Conservation (phyloP, 257 asterid genomes). For the Jasminum sambac region DNA sequence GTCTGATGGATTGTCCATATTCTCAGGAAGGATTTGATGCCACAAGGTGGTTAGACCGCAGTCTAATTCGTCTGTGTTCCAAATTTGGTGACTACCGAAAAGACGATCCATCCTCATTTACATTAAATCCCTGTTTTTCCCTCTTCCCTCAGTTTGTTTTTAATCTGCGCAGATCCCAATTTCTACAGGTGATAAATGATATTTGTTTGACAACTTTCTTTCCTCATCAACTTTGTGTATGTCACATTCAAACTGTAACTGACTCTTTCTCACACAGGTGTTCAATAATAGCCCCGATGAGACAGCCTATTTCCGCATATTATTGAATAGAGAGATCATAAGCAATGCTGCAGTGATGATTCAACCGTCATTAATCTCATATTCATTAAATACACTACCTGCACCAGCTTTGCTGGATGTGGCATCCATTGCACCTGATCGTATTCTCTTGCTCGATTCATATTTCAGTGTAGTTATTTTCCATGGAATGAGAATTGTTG, state of each 20-base stretch:
- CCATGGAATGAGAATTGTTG: slow-evolving; percentile 97
- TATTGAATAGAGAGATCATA: slow-evolving; percentile 86
- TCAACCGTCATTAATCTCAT: slow-evolving; percentile 87
- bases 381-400: slow-evolving; percentile 82
- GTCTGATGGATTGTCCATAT: slow-evolving; percentile 15
- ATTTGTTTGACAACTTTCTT: slow-evolving; percentile 15
- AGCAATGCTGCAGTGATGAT: slow-evolving; percentile 96
- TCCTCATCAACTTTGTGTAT: not conserved
- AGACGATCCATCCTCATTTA: slow-evolving; percentile 89
- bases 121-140: slow-evolving; percentile 74
- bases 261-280: slow-evolving; percentile 48
- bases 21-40: slow-evolving; percentile 95
- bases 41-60: slow-evolving; percentile 95
- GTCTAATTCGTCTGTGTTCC: slow-evolving; percentile 86
- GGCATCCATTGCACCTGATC: slow-evolving; percentile 84
- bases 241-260: slow-evolving; percentile 6
- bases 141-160: slow-evolving; percentile 96
- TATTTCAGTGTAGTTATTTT: slow-evolving; percentile 90
- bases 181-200: slow-evolving; percentile 73
- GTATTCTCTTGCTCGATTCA: slow-evolving; percentile 87
- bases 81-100: slow-evolving; percentile 96
- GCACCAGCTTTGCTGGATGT: slow-evolving; percentile 91
- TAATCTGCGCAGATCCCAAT: slow-evolving; percentile 92
- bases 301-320: slow-evolving; percentile 96
- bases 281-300: slow-evolving; percentile 98